phyloP scores from a whole-genome alignment of 768 basidiomycete genomes.

The Mrakia frigida region DNA sequence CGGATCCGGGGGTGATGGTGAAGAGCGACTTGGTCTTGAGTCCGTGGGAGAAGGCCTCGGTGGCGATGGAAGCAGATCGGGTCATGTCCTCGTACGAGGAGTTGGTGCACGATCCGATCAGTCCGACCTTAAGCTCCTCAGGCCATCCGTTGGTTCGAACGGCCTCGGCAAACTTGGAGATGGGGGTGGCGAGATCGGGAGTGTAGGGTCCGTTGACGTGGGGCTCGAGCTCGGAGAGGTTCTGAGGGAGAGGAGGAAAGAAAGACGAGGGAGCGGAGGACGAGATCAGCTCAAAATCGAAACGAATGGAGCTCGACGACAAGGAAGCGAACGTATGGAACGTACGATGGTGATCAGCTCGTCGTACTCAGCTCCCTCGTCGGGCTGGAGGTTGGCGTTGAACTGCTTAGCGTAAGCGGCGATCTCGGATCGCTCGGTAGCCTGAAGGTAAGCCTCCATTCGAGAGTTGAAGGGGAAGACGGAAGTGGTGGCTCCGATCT shows the following conservation, averaged over 20 bases:
- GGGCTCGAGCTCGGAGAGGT: slow-evolving; percentile 94
- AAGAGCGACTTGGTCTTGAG: slow-evolving; percentile 85
- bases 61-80: slow-evolving; percentile 88
- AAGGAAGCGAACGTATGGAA: slow-evolving; percentile 31
- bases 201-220: slow-evolving; percentile 99
- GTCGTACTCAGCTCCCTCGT: slow-evolving; percentile 87
- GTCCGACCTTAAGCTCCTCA: slow-evolving; percentile 88
- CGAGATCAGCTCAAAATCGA: neutral
- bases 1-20: slow-evolving; percentile 96
- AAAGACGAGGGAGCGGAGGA: slow-evolving; percentile 9
- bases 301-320: neutral
- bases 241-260: slow-evolving; percentile 49
- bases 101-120: slow-evolving; percentile 99
- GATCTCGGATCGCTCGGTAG: slow-evolving; percentile 83
- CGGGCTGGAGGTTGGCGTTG: slow-evolving; percentile 82
- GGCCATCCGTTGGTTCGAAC: slow-evolving; percentile 97
- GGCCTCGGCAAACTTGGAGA: slow-evolving; percentile 87
- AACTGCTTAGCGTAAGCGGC: slow-evolving; percentile 84
- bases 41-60: slow-evolving; percentile 81
- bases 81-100: slow-evolving; percentile 99
- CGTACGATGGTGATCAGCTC: slow-evolving; percentile 83
- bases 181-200: slow-evolving; percentile 97
- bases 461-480: slow-evolving; percentile 97
- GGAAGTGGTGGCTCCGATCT: slow-evolving; percentile 98
- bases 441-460: slow-evolving; percentile 87